Evolutionary conservation across 2,329 filamentous ascomycete genomes (phyloP).

Genomic region (Xylariaceae sp.): DNA sequence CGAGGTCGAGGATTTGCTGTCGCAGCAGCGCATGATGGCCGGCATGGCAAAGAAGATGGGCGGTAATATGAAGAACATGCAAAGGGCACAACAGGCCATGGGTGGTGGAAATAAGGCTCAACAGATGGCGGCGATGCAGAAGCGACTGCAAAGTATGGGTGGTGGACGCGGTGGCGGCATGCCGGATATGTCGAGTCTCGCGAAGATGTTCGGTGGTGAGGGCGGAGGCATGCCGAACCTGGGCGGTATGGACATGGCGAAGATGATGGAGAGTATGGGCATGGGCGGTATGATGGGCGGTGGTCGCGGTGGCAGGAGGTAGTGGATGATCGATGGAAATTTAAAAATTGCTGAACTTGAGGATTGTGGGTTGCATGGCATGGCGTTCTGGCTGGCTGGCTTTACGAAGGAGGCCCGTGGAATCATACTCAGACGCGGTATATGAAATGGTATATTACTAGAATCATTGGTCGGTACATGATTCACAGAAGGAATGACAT

Average conservation of each 20-base stretch:
- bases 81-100: slow-evolving; percentile 86
- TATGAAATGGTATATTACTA: no score
- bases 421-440: no score
- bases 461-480: no score
- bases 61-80: slow-evolving; percentile 96
- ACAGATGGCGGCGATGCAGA: slow-evolving; percentile 96
- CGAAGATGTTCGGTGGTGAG: slow-evolving; percentile 82
- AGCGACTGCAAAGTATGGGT: slow-evolving; percentile 88
- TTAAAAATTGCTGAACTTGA: neutral
- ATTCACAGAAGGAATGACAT: no score
- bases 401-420: no score
- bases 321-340: slow-evolving; percentile 1
- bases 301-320: slow-evolving; percentile 28
- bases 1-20: slow-evolving; percentile 95
- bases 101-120: slow-evolving; percentile 86
- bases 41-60: slow-evolving; percentile 99
- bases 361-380: slow-evolving; percentile 15
- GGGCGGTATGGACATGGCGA: slow-evolving; percentile 71
- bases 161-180: slow-evolving; percentile 63
- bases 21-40: slow-evolving; percentile 97
- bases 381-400: slow-evolving; percentile 15
- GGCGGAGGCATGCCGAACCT: slow-evolving; percentile 52
- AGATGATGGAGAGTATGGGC: slow-evolving; percentile 72
- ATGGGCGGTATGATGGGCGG: slow-evolving; percentile 52
- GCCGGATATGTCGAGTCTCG: slow-evolving; percentile 80